These are phyloP conservation scores for Kingdonia uniflora DNA, from an alignment of 164 flowering plant genomes.

Conservation along the genomic window DNA sequence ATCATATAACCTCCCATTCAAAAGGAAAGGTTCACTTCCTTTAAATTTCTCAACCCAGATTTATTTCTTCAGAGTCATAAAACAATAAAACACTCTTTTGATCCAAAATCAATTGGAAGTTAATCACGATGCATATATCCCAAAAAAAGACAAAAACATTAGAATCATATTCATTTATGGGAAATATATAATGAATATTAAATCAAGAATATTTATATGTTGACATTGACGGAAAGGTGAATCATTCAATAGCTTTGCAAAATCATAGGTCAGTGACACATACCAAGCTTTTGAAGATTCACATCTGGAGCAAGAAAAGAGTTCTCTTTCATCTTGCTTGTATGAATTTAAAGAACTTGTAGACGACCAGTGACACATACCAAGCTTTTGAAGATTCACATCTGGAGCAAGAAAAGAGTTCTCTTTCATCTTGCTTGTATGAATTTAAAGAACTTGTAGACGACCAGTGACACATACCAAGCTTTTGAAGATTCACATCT, in stretches of 20 bases:
- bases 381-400: conserved; percentile 81
- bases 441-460: conserved; percentile 85
- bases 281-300: conserved; percentile 80
- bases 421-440: conserved; percentile 65
- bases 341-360: conserved; percentile 92
- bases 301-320: conserved; percentile 73
- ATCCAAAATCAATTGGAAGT: too few species aligned
- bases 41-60: too few species aligned
- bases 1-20: too few species aligned
- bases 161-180: too few species aligned
- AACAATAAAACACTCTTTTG: too few species aligned
- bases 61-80: too few species aligned
- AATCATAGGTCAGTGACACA: conserved; percentile 1
- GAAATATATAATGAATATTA: too few species aligned
- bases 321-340: conserved; percentile 60
- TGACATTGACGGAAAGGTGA: too few species aligned
- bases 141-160: too few species aligned
- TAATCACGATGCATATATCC: too few species aligned
- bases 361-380: conserved; percentile 64
- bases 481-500: conserved; percentile 78
- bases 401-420: conserved; percentile 68
- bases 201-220: too few species aligned
- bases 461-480: conserved; percentile 78
- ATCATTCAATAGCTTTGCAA: not conserved
- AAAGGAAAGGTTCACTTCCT: too few species aligned